Base-by-base conservation (phyloP, 2,329 filamentous ascomycete genomes). In the Cercospora sesami region DNA sequence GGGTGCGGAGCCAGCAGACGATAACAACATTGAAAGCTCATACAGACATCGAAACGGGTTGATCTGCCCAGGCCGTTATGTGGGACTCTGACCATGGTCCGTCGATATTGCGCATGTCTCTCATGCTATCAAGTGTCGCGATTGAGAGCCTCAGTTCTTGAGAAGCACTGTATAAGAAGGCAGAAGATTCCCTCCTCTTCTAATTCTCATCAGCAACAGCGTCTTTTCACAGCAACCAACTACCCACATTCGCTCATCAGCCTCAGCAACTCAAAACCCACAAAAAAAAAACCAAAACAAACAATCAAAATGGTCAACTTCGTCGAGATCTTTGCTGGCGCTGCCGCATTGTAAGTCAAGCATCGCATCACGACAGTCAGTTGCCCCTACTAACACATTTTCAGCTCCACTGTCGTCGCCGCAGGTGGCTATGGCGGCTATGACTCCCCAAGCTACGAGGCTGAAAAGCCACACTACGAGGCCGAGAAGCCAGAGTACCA, bases 261-360 rank as follows among this genome's bases (percentile, higher is more conserved):
- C 18, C 55, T 12, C 28, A 18, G 26, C 30, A 33, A 59, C 55
- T 21, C 31, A 31, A 36, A 59, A 18, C 4, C 7, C 55, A 58
- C 28, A 58, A 58, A 58, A 58, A 26, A 26, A 26, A 31, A 31
- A 21, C 28, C 30, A 33, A 21, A 33, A 31, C 55, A 31, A 59
- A 59, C 55, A n/a, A 18, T 59, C 55, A 59, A 59, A 59, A 59
- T 59, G 55, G 28, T 59, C 31, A 59, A 59, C 28, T 59, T 59
- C 30, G 28, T 59, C 31, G 55, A 59, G 55, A 59, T 59, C 55
- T 33, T 59, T 26, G 55, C 55, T 23, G 55, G 55, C 55, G 55
- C 55, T 59, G 55, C 55, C 55, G 55, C 55, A 33, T 33, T 59
- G 55, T 59, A 59, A 18, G 55, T 59, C 55, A 21, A 14, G 4